Conservation (phyloP, 352 stramenopile genomes). For the Phytopythium montanum region DNA sequence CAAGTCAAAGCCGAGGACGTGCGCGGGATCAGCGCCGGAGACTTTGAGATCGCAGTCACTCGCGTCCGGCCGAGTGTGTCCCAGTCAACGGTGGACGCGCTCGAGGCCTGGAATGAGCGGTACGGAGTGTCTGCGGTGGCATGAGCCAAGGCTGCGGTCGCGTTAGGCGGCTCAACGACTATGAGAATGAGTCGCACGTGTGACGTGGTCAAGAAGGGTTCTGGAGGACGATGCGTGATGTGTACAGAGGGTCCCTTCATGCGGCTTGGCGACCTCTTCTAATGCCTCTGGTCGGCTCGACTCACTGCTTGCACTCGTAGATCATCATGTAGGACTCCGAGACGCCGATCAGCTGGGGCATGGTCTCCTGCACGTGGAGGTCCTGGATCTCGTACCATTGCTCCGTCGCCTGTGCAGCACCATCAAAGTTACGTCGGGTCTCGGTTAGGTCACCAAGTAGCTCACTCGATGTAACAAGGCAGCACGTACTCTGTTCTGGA, state of each 20-base stretch:
- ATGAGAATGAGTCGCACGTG: background rate
- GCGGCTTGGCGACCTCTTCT: background rate
- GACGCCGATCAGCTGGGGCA: conserved; percentile 97
- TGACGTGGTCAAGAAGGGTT: background rate
- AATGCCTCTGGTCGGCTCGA: background rate
- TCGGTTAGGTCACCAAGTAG: background rate
- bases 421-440: conserved; percentile 4
- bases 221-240: background rate
- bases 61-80: conserved; percentile 76
- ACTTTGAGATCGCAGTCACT: conserved; percentile 57
- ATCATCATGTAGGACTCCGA: conserved; percentile 93
- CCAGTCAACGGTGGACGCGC: conserved; percentile 36
- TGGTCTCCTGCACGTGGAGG: conserved; percentile 96
- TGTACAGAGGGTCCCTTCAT: background rate
- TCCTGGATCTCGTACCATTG: conserved; percentile 99
- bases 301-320: conserved; percentile 80
- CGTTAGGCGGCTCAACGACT: background rate
- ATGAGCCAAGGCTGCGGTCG: background rate
- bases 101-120: conserved; percentile 65
- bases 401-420: conserved; percentile 67
- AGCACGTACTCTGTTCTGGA: conserved; percentile 87
- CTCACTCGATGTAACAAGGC: background rate
- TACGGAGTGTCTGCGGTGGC: conserved; percentile 59
- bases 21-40: conserved; percentile 43
- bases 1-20: conserved; percentile 62